phyloP scores from a whole-genome alignment of 2,329 filamentous ascomycete species.

The Gliomastix tumulicola region DNA sequence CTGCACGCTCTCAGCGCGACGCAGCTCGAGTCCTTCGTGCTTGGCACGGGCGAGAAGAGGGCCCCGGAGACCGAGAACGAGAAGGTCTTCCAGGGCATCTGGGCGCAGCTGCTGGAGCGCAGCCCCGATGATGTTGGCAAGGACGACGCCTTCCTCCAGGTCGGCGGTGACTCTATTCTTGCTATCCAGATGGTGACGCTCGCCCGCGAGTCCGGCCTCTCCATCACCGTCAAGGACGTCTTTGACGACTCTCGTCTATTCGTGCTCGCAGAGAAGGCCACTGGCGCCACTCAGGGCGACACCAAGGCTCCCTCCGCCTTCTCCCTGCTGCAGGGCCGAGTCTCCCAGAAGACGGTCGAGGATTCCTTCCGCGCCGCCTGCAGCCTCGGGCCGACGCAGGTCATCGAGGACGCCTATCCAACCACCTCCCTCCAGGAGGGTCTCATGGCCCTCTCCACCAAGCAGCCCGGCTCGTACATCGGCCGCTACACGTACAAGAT shows the following conservation, averaged over 20 bases:
- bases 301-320: not conserved
- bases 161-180: conserved; percentile 26
- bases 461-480: conserved; percentile 12
- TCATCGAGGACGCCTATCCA: conserved; percentile 24
- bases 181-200: conserved; percentile 5
- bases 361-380: not conserved
- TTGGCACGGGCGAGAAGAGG: not conserved
- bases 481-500: conserved; percentile 8
- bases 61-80: conserved; percentile 1
- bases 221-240: not conserved
- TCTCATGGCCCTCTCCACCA: conserved; percentile 19
- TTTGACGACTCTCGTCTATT: conserved; percentile 2
- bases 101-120: conserved; percentile 1
- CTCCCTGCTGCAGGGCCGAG: not conserved
- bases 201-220: not conserved
- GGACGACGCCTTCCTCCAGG: conserved; percentile 1
- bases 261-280: not conserved
- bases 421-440: conserved; percentile 29
- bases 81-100: not conserved
- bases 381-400: not conserved
- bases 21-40: not conserved
- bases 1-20: too few relatives aligned
- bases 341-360: not conserved
- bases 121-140: not conserved
- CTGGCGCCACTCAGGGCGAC: not conserved